Base-by-base conservation (phyloP, 176 grass and related monocot genomes). In the Carex kokanica region DNA sequence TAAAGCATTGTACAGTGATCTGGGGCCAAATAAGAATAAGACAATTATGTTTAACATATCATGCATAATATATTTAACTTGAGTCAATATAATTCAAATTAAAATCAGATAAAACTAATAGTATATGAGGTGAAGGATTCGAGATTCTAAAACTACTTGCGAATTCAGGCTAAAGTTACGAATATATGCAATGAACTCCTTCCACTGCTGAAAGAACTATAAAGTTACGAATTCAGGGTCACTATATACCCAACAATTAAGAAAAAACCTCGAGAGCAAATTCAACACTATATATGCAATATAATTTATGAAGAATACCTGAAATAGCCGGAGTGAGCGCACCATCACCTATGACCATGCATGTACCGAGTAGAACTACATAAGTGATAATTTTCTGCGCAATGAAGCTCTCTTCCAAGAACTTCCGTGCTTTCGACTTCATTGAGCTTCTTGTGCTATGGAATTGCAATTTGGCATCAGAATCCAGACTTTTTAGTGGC, bases 131-230 rank as follows among this genome's bases (percentile, higher is more conserved):
- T 38, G 36, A 38, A 38, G 36, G 36, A 38, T 38, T 38, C 36
- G 36, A 38, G 36, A 38, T 38, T 5, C 36, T 38, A 2, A 38
- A 38, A 38, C 36, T 38, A 38, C 36, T 38, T 38, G 14, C 7
- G 45, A n/a, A n/a, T 18, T 8, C 6, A 72, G 17, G 13, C 23
- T 47, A 0, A 47, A 47, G 11, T 11, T 72, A 72, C 9, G 64
- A 36, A 70, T 70, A 8, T 18, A 2, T 23, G 17, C 41, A 4
- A 72, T 95, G 93, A 81, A 95, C 89, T 89, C 93, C 93, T 86
- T 95, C 90, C 66, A 95, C 93, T 12, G 93, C 93, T 4, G 93
- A 95, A 11, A 92, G 83, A 87, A 95, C 93, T 92, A 88, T 55
- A 79, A 66, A 81, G 23, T 14, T 34, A 81, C 16, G 51, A 61